phyloP scores from a whole-genome alignment of 768 basidiomycete genomes.

The Hypholoma fasciculare region DNA sequence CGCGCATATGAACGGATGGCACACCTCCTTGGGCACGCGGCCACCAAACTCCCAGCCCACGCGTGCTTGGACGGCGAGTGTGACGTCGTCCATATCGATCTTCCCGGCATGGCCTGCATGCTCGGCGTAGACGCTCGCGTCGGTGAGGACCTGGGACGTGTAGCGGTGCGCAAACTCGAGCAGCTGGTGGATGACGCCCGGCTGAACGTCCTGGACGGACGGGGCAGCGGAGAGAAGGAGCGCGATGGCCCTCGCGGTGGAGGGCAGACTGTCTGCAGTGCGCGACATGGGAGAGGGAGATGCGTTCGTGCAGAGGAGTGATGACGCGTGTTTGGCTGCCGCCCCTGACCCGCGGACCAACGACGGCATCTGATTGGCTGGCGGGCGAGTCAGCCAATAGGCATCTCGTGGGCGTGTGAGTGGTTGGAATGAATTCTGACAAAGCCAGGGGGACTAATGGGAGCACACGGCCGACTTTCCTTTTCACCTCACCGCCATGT shows the following conservation, averaged over 20 bases:
- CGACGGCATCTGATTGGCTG: slow-evolving; percentile 14
- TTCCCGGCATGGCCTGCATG: slow-evolving; percentile 79
- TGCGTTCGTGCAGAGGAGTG: not conserved
- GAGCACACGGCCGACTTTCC: not conserved
- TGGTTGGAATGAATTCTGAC: slow-evolving; percentile 11
- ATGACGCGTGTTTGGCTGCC: slow-evolving; percentile 2
- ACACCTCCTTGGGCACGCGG: slow-evolving; percentile 84
- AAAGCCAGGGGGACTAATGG: slow-evolving; percentile 3
- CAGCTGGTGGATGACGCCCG: slow-evolving; percentile 82
- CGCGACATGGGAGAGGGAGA: slow-evolving; percentile 36
- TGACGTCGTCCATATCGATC: slow-evolving; percentile 81
- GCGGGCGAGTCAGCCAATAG: slow-evolving; percentile 5
- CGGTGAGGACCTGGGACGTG: slow-evolving; percentile 78
- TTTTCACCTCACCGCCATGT: slow-evolving; percentile 55
- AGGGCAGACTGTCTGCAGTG: slow-evolving; percentile 69
- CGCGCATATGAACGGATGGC: slow-evolving; percentile 15
- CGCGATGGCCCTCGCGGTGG: slow-evolving; percentile 83
- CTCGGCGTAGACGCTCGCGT: slow-evolving; percentile 86
- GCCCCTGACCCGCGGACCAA: not conserved
- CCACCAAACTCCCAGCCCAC: slow-evolving; percentile 94
- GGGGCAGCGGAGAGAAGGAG: slow-evolving; percentile 83
- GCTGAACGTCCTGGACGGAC: slow-evolving; percentile 83
- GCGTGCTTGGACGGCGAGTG: slow-evolving; percentile 81
- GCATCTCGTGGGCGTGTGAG: slow-evolving; percentile 14
- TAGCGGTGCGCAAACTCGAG: slow-evolving; percentile 87